These are phyloP conservation scores for Thielaviopsis populi DNA, from an alignment of 2,329 filamentous ascomycete species.

Conservation along the genomic window DNA sequence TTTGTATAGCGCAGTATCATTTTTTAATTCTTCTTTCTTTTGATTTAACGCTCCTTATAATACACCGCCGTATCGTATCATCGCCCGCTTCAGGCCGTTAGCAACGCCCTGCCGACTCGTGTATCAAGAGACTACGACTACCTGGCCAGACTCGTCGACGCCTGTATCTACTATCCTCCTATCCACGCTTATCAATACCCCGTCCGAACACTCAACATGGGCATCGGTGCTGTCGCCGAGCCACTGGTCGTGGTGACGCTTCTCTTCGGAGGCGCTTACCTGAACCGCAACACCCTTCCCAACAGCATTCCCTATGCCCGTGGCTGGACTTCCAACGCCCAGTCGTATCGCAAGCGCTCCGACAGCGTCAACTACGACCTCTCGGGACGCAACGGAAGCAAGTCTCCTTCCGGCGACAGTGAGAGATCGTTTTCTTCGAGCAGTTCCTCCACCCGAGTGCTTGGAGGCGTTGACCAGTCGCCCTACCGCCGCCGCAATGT, in stretches of 20 bases:
- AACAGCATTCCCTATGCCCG: constrained; percentile 16
- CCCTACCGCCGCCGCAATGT: constrained; percentile 18
- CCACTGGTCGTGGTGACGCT: constrained; percentile 30
- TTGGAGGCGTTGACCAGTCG: constrained; percentile 17
- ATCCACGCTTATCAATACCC: neutral
- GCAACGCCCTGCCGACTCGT: neutral
- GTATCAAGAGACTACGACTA: neutral
- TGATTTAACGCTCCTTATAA: neutral
- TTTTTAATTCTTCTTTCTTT: neutral
- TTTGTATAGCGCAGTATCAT: constrained; percentile 3
- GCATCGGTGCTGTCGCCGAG: constrained; percentile 28
- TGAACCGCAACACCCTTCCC: constrained; percentile 27
- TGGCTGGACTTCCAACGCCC: constrained; percentile 15
- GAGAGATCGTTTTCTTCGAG: constrained; percentile 16
- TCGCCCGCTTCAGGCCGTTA: neutral
- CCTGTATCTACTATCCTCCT: neutral
- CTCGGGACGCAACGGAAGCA: constrained; percentile 5
- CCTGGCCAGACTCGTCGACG: neutral
- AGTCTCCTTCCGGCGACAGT: constrained; percentile 17
- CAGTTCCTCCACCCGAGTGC: constrained; percentile 16
- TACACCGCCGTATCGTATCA: no score
- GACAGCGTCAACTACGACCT: constrained; percentile 17
- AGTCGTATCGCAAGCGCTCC: constrained; percentile 17
- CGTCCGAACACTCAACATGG: constrained; percentile 22
- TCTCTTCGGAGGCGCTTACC: constrained; percentile 30